Evolutionary conservation across 306 rosid species (phyloP).

Genomic region (Notholithocarpus densiflorus): DNA sequence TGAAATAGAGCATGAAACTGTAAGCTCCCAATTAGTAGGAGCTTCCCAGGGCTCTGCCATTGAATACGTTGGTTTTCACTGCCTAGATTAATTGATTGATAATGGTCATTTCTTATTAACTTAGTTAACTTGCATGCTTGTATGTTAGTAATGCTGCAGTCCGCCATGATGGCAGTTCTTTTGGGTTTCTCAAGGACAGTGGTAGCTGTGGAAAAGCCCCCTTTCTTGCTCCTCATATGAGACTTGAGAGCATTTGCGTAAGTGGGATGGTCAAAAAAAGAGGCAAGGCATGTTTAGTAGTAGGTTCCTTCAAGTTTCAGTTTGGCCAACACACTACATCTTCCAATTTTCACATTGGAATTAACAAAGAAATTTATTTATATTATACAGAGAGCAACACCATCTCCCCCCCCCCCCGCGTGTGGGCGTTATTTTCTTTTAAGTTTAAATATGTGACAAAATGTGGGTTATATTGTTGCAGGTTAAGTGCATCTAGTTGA

Average conservation of each 20-base stretch:
- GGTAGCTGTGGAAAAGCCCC: too few relatives aligned
- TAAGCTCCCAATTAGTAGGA: too few relatives aligned
- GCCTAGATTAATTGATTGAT: neutral
- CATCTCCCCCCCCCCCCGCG: neutral
- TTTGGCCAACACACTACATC: neutral
- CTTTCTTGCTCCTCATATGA: too few relatives aligned
- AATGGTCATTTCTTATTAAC: neutral
- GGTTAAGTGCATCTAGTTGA: neutral
- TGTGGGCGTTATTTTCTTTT: neutral
- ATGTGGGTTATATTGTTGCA: neutral
- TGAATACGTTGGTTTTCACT: slow-evolving; percentile 8
- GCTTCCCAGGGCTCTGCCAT: neutral
- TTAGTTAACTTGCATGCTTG: neutral
- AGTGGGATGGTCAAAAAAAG: too few relatives aligned
- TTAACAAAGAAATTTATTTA: neutral
- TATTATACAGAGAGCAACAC: neutral
- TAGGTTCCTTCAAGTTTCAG: neutral
- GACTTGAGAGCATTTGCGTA: too few relatives aligned
- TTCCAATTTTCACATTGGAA: neutral
- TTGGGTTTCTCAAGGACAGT: neutral
- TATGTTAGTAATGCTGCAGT: neutral
- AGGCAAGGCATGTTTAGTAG: neutral
- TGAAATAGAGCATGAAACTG: too few relatives aligned
- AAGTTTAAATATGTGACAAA: neutral
- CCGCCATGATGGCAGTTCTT: neutral